Conservation (phyloP, 306 rosid species). For the Trichosanthes truncata region DNA sequence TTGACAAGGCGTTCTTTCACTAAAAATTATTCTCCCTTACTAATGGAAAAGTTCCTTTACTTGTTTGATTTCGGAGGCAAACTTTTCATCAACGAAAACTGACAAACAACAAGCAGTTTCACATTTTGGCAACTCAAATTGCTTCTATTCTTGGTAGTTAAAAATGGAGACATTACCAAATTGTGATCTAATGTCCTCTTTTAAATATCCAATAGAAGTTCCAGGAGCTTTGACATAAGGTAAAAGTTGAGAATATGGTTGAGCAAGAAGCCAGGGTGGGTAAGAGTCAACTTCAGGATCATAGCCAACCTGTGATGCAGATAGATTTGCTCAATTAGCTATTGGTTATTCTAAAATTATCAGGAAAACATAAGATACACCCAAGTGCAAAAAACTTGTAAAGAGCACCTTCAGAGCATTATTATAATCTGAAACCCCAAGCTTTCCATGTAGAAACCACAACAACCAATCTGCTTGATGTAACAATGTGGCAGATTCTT, state of each 20-base stretch:
- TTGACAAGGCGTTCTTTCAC: background rate
- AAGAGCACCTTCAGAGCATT: conserved; percentile 67
- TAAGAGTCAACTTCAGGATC: conserved; percentile 85
- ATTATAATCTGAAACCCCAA: conserved; percentile 81
- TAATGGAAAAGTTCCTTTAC: background rate
- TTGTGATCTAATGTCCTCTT: conserved; percentile 40
- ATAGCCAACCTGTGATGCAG: conserved; percentile 69
- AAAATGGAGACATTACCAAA: conserved; percentile 34
- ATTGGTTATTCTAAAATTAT: background rate
- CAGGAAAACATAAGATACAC: background rate
- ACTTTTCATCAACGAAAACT: background rate
- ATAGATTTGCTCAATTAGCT: background rate
- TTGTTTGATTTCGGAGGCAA: background rate
- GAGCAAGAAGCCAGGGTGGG: conserved; percentile 73
- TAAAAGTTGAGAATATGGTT: conserved; percentile 59
- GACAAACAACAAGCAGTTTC: background rate
- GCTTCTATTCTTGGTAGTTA: background rate
- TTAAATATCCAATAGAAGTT: conserved; percentile 56
- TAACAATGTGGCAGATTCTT: conserved; percentile 54
- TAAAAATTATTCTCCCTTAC: background rate
- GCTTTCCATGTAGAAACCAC: conserved; percentile 94
- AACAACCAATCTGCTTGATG: conserved; percentile 95
- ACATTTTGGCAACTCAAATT: background rate
- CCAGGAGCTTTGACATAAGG: conserved; percentile 85
- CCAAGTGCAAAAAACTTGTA: background rate